A percentile compares a stretch with the other conserved stretches of the same genome.
phyloP scores from a whole-genome alignment of 1,139 yeast species.

The Taphrina communis region DNA sequence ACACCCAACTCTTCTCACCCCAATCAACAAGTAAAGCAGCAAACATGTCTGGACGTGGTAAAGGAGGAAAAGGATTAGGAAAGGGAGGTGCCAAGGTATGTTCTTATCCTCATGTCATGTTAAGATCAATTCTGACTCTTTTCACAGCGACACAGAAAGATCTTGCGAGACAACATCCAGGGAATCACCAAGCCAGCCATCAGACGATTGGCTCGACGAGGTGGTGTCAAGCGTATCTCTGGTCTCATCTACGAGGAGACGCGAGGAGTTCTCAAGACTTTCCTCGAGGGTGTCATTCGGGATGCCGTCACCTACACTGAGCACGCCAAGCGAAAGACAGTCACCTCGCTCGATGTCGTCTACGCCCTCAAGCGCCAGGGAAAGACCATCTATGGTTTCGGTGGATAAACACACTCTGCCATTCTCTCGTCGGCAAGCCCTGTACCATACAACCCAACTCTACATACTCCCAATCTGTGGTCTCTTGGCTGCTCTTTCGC shows the following conservation, averaged over 20 bases:
- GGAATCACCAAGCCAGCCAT: constrained; percentile 99
- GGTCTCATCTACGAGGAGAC: constrained; percentile 99
- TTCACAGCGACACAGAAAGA: constrained; percentile 98
- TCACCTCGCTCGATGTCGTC: constrained; percentile 96
- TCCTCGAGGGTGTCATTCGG: constrained; percentile 96
- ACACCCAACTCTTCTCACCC: not conserved
- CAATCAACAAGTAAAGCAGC: constrained; percentile 10
- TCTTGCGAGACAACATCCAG: constrained; percentile 98
- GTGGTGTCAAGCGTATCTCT: constrained; percentile 99
- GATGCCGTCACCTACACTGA: constrained; percentile 99
- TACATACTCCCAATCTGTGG: not conserved
- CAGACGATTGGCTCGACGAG: constrained; percentile 99
- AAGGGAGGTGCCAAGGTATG: constrained; percentile 59
- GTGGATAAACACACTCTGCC: constrained; percentile 70
- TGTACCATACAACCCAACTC: constrained; percentile 2
- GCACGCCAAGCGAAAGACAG: constrained; percentile 99
- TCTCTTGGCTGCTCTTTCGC: not conserved
- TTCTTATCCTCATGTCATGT: not conserved
- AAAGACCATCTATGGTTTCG: constrained; percentile 99
- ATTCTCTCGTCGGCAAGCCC: not conserved
- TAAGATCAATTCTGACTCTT: constrained; percentile 17
- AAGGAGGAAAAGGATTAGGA: constrained; percentile 99
- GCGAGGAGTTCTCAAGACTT: constrained; percentile 93
- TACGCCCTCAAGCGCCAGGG: constrained; percentile 99
- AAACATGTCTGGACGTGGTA: constrained; percentile 58